These are phyloP conservation scores for Lithospermum erythrorhizon DNA, from an alignment of 257 asterid genomes.

Conservation along the genomic window DNA sequence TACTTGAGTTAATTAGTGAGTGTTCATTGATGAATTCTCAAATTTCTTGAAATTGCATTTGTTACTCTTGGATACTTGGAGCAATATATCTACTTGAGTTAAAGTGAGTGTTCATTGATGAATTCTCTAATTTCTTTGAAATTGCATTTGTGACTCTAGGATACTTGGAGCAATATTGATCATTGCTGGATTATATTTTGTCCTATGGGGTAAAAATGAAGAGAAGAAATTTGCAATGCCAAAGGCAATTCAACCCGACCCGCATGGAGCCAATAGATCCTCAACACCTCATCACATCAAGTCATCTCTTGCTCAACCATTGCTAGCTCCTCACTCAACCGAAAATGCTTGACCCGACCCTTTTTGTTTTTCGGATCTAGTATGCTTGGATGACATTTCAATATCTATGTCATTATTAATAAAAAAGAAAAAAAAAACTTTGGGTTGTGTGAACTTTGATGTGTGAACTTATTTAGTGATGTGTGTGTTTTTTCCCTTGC, in stretches of 20 bases:
- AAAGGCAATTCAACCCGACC: conserved; percentile 39
- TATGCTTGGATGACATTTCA: conserved; percentile 4
- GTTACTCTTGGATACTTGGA: conserved; percentile 59
- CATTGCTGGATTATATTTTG: conserved; percentile 75
- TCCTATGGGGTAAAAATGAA: conserved; percentile 86
- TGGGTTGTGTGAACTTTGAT: conserved; percentile 2
- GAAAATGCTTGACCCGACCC: conserved; percentile 28
- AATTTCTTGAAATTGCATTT: not conserved
- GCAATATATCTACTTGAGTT: too few species aligned
- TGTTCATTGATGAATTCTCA: too few species aligned
- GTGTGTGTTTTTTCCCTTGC: conserved; percentile 18
- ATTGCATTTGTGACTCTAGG: conserved; percentile 27
- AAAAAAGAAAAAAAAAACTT: conserved; percentile 15
- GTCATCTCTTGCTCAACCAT: conserved; percentile 78
- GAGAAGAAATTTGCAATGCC: conserved; percentile 52
- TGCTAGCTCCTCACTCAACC: conserved; percentile 51
- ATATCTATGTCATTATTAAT: conserved; percentile 21
- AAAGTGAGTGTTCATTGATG: too few species aligned
- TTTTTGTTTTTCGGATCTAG: conserved; percentile 5
- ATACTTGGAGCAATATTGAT: conserved; percentile 78
- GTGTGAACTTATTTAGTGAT: conserved; percentile 19
- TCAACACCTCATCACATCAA: conserved; percentile 28
- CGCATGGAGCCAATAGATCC: conserved; percentile 34
- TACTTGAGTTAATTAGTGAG: too few species aligned
- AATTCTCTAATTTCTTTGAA: not conserved